Base-by-base conservation (phyloP, 306 rosid species). In the Lablab purpureus region DNA sequence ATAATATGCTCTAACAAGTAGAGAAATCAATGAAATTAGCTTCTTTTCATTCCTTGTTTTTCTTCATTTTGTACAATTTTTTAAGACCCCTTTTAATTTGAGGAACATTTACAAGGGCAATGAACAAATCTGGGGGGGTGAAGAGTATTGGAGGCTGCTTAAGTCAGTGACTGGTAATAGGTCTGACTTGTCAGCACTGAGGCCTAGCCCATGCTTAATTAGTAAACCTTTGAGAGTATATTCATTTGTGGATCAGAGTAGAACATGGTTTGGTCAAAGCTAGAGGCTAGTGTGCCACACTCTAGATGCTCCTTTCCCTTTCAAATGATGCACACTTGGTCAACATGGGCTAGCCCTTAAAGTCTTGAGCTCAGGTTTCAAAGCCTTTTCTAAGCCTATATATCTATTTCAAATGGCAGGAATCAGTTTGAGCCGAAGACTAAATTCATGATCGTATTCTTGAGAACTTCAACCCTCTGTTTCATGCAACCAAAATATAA, bases 1-100 rank as follows among this genome's bases (percentile, higher is more conserved):
- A 86, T 88, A 79, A 79, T 74, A 76, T 80, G 81, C 58, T 73
- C 88, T 89, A 91, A 87, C 91, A 77, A 64, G 74, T 84, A 82
- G 89, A 77, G 72, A 79, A 41, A 37, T 79, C 55, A 79, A 85
- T 77, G 78, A 73, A 72, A 83, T 83, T 73, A 79, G 68, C 67
- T 41, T 73, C 45, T 64, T 63, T 15, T 17, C 41, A 27, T 1
- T 37, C 14, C 23, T 21, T 34, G 25, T 55, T 12, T 73, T 21
- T 13, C 27, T 70, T 54, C 36, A 10, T 3, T 3, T 32, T 17
- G 9, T 28, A 7, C 25, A 1, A 23, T 37, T 51, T 37, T 37
- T 36, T 23, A 37, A 34, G 67, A 65, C 12, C 8, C 49, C 36
- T 25, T 50, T 77, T 27, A 36, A 17, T 47, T 22, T 18, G 27